Conservation (phyloP, 1,139 yeast genomes). For the Suhomyces bokatorum region DNA sequence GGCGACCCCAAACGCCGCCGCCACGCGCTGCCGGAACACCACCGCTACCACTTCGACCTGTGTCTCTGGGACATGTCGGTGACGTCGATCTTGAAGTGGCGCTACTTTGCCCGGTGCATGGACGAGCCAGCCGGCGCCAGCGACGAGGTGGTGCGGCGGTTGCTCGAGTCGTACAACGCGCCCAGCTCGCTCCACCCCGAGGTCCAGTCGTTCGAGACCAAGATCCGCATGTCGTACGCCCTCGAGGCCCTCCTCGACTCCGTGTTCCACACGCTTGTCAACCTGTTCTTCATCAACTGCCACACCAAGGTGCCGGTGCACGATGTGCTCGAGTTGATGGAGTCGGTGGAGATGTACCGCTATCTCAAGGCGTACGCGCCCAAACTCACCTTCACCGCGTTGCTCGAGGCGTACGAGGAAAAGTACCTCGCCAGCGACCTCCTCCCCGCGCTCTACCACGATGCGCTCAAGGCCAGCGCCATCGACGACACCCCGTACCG, state of each 20-base stretch:
- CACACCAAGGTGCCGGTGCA: constrained; percentile 40
- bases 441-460: constrained; percentile 18
- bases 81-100: constrained; percentile 41
- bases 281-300: constrained; percentile 37
- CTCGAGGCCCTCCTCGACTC: constrained; percentile 25
- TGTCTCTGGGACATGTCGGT: constrained; percentile 45
- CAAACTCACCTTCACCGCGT: constrained; percentile 22
- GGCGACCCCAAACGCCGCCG: neutral
- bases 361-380: constrained; percentile 23
- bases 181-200: constrained; percentile 10
- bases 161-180: constrained; percentile 22
- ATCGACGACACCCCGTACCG: constrained; percentile 23
- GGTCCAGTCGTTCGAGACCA: constrained; percentile 17
- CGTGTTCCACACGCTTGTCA: constrained; percentile 25
- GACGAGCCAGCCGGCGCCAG: constrained; percentile 19
- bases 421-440: constrained; percentile 9
- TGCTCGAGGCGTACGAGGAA: constrained; percentile 24
- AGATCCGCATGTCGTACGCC: constrained; percentile 16
- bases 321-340: constrained; percentile 33
- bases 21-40: constrained; percentile 1
- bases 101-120: constrained; percentile 22
- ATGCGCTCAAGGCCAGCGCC: constrained; percentile 15
- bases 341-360: constrained; percentile 32
- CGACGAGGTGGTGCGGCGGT: constrained; percentile 14
- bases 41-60: constrained; percentile 16